Base-by-base conservation (phyloP, 2,329 filamentous ascomycete genomes). In the Penicillium rolfsii region DNA sequence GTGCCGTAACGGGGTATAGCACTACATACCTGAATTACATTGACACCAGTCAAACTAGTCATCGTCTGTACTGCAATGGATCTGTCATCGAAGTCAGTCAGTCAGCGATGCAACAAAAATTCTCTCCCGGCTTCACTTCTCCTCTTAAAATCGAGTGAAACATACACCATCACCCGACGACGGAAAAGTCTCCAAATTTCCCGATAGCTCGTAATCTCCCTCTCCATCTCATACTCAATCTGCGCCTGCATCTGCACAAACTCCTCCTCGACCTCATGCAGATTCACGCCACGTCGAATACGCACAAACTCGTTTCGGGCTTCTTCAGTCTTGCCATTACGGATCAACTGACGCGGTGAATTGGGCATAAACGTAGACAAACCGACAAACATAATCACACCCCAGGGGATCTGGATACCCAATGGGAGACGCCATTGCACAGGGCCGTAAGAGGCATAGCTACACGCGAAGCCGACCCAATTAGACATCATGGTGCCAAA, bases 31-130 rank as follows among this genome's bases (percentile, higher is more conserved):
- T 81, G 83, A 40, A 86, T 85, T 1, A 85, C 84, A 66, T 86
- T 86, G 40, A 85, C 82, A 11, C 84, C 84, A 0, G 84, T 86
- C 41, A 85, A 67, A 64, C 78, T 81, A 0, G 84, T 86, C 81
- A 86, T 84, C 2, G 83, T 85, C 71, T 86, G 84, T 2, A 85
- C 84, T 2, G 81, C 80, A 66, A 86, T 82, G 1, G 81, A 82
- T 22, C 73, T 76, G 57, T 26, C 57, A n/a, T 2, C 16, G 8
- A 52, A 26, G 19, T 19, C 40, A 12, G 40, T 36, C 30, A 54
- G 36, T 4, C 45, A 40, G 41, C 16, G 22, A 16, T 46, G 12
- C 19, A 1, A 7, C 9, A 40, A n/a, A 41, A 5, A 30, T 45
- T n/a, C 45, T 14, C 19, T 38, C 5, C 5, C 14, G 24, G 19